Evolutionary conservation across 345 rosid species (phyloP), one percentile per base, ranked within the genome.

Genomic region (Raphanus sativus): DNA sequence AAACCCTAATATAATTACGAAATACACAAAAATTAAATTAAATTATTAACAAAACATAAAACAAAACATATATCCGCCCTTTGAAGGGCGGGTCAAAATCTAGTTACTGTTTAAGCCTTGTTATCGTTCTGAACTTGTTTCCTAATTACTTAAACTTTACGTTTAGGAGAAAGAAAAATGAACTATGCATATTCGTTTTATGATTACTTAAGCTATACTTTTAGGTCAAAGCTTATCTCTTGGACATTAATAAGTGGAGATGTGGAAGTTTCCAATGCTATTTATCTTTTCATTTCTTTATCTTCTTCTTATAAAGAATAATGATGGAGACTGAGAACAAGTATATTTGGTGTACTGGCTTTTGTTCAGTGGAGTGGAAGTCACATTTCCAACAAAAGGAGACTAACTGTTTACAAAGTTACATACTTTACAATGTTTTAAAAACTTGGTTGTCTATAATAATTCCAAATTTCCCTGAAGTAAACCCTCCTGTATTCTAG

Each of bases 311-410:
- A 21, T 24, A 78, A 71, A 71, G 77, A 73, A 78, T 59, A 42
- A 48, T 78, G 69, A 72, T 34, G 15, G 8, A 66, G 73, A 78
- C 69, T 25, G 2, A 71, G 24, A 26, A 5, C 68, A 72, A 66
- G 62, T 77, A 45, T 45, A 72, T 68, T 62, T 68, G 75, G 78
- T 79, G 71, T 38, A 61, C 74, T 63, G 28, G 66, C 78, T 69
- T 74, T 79, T 62, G 12, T 54, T 79, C 1, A 74, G 82, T 79
- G 78, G 78, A 72, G 81, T 78, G 64, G 77, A 78, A 78, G 81
- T 72, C 81, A 78, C 74, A 69, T 74, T 79, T 79, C 82, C 82
- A 79, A 74, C 65, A 63, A 74, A 74, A 74, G 56, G 61, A 11
- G 28, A 67, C 61, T 21, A 34, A 16, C 45, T 26, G 11, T 70